A percentile compares a stretch with the other conserved stretches of the same genome.
Conservation (phyloP, 2,329 filamentous ascomycete species). For the Fusarium verticillioides region DNA sequence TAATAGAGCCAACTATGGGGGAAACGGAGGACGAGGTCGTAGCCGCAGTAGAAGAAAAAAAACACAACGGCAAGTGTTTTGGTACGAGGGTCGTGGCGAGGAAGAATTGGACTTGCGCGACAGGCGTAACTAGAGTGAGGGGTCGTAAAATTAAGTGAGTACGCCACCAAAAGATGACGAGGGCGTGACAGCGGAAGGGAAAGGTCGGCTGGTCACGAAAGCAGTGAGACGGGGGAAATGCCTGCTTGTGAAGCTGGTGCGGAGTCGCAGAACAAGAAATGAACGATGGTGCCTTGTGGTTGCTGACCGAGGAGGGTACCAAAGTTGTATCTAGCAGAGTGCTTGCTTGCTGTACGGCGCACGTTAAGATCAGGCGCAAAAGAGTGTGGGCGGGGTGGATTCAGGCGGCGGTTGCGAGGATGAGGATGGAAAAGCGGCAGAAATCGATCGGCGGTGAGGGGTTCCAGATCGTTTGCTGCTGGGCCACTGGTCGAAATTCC, state of each 20-base stretch:
- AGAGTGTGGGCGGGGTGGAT: conserved; percentile 40
- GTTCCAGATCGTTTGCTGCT: conserved; percentile 44
- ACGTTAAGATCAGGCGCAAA: conserved; percentile 45
- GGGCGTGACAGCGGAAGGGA: conserved; percentile 41
- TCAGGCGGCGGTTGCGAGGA: conserved; percentile 38
- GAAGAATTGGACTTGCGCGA: conserved; percentile 45
- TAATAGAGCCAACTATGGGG: conserved; percentile 32
- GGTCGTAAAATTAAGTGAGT: conserved; percentile 39
- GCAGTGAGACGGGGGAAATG: conserved; percentile 45
- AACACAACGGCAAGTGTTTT: conserved; percentile 34
- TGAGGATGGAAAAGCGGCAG: conserved; percentile 36
- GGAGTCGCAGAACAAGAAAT: conserved; percentile 37
- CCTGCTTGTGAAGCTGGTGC: conserved; percentile 37
- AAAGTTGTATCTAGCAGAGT: conserved; percentile 38
- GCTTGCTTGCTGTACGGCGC: conserved; percentile 32
- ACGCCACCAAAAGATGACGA: conserved; percentile 43
- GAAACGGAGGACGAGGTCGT: conserved; percentile 38
- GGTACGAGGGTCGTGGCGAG: conserved; percentile 43
- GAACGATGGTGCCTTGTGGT: conserved; percentile 32
- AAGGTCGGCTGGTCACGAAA: conserved; percentile 42
- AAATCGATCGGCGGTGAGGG: conserved; percentile 47
- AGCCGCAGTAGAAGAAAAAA: conserved; percentile 24
- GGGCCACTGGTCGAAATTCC: conserved; percentile 29
- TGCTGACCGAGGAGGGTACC: conserved; percentile 43
- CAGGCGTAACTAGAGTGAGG: conserved; percentile 37